Conservation (phyloP, 1,139 yeast genomes). For the Candida sp. region DNA sequence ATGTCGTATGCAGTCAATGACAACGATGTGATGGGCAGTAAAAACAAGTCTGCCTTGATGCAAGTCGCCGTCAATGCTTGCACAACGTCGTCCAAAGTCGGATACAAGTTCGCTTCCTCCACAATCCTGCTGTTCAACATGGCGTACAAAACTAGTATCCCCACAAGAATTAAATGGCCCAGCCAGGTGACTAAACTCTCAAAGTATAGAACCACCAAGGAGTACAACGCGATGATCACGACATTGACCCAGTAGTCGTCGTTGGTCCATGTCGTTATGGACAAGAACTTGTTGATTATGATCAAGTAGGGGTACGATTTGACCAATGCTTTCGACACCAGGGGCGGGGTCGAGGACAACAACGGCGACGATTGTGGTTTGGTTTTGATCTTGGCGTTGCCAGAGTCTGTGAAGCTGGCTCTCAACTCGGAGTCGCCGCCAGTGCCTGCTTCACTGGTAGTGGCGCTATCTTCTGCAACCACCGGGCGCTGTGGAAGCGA, state of each 20-base stretch:
- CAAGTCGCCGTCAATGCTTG: conserved; percentile 78
- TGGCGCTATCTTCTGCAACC: conserved; percentile 2
- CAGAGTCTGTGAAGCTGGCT: conserved; percentile 15
- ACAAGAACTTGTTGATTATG: conserved; percentile 68
- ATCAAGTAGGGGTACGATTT: conserved; percentile 84
- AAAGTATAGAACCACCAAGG: conserved; percentile 70
- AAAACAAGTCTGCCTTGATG: conserved; percentile 73
- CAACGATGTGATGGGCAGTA: conserved; percentile 76
- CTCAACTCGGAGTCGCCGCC: conserved; percentile 10
- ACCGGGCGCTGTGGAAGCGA: neutral
- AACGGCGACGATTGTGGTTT: conserved; percentile 65
- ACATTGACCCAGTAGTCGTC: conserved; percentile 83
- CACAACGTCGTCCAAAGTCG: conserved; percentile 91
- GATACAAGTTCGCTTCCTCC: conserved; percentile 63
- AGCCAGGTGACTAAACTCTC: conserved; percentile 74
- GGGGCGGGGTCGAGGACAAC: conserved; percentile 85
- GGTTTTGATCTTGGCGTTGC: conserved; percentile 4
- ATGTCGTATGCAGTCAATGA: conserved; percentile 79
- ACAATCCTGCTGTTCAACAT: conserved; percentile 54
- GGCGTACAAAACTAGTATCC: conserved; percentile 68
- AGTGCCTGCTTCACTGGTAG: conserved; percentile 6
- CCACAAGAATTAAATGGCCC: conserved; percentile 81
- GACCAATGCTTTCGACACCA: conserved; percentile 82
- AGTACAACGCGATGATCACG: conserved; percentile 59
- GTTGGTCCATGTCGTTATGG: conserved; percentile 90